phyloP scores from a whole-genome alignment of 78 protist genomes.

The Mantamonas sphyraenae region DNA sequence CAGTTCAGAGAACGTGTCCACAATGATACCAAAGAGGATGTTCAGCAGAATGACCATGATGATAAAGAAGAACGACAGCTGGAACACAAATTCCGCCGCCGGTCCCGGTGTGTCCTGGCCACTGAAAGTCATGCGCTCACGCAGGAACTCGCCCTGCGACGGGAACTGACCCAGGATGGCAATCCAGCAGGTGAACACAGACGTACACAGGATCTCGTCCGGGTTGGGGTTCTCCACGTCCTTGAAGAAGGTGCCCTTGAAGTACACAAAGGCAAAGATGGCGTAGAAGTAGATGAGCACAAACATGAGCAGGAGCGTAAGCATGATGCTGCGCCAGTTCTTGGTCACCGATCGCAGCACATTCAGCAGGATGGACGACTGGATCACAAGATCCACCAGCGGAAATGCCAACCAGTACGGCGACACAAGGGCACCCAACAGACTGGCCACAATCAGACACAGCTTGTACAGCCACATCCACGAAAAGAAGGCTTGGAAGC shows the following conservation, averaged over 20 bases:
- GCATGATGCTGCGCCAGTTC: slow-evolving; percentile 22
- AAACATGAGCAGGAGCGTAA: slow-evolving; percentile 17
- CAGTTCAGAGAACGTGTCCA: slow-evolving; percentile 40
- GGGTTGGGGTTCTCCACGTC: not conserved
- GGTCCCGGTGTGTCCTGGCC: not conserved
- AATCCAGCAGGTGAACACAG: not conserved
- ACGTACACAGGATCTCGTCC: not conserved
- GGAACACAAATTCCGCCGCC: not conserved
- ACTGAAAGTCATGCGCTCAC: not conserved
- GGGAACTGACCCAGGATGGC: not conserved
- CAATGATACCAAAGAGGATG: slow-evolving; percentile 43
- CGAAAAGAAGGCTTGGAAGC: too few species aligned
- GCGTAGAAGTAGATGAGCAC: slow-evolving; percentile 14
- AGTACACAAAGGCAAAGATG: slow-evolving; percentile 19
- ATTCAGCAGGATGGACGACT: not conserved
- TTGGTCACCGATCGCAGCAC: slow-evolving; percentile 11
- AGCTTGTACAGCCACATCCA: too few species aligned
- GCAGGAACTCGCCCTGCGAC: not conserved
- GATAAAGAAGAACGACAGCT: slow-evolving; percentile 17
- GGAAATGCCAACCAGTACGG: not conserved
- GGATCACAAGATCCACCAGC: not conserved
- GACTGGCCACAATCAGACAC: too few species aligned
- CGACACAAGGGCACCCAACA: too few species aligned
- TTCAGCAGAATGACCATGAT: slow-evolving; percentile 26
- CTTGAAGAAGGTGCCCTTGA: not conserved